Base-by-base conservation (phyloP, 1,139 yeast genomes). In the Sugiyamaella sp. region DNA sequence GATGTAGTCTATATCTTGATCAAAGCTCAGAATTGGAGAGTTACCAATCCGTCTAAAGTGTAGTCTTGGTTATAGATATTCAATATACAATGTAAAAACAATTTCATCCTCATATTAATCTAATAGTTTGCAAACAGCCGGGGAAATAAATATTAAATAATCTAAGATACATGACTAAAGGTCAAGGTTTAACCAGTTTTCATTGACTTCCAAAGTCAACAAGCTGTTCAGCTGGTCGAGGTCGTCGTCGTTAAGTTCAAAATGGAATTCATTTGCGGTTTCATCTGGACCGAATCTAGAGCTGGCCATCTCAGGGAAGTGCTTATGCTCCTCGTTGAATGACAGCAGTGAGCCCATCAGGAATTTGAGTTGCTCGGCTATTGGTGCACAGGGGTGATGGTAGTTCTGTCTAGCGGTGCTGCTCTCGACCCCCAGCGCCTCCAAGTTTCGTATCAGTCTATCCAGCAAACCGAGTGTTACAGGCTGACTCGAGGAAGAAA, bases 1-100 rank as follows among this genome's bases (percentile, higher is more conserved):
- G 69, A 71, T 4, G 71, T 79, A 6, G 61, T 84, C 40, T 82
- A 82, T 66, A 69, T 84, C 57, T 53, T 60, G 6, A 40, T 60
- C 24, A 60, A 60, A 37, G 64, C 64, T 22, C 60, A 57, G 45
- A 53, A 60, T 47, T 54, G 52, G 51, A 43, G 59, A 38, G 57
- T 57, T 16, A 33, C 52, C 17, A 52, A 54, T 21, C 29, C 20
- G 10, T 49, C 55, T 3, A 53, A 53, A 38, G 56, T 45, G 14
- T 50, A 33, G 19, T 35, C n/a, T 27, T 9, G 17, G 20, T 19
- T 40, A 9, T 27, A 35, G 16, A 22, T 17, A 42, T 16, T 41
- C 9, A 41, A 4, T 39, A 12, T 22, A 16, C 9, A 17, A 17
- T 38, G 25, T 12, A 19, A 3, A 19, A 39, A 19, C 33, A 29